Percentiles rank a stretch among this genome's conserved stretches.
Conservation (phyloP, 1,284 basidiomycete genomes). For the Ganoderma meredithae region DNA sequence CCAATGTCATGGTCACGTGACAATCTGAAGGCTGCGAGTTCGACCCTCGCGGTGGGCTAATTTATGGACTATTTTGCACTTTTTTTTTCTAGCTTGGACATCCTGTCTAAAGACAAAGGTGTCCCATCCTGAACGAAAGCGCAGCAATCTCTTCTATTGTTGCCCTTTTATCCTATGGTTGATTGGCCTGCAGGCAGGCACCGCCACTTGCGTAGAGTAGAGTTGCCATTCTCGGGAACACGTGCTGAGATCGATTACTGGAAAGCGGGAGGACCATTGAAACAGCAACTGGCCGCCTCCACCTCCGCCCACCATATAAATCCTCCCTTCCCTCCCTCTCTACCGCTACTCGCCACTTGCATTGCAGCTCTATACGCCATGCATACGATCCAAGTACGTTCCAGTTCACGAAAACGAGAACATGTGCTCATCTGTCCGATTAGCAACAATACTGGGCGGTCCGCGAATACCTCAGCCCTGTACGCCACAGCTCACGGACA, state of each 20-base stretch:
- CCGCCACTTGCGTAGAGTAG: conserved; percentile 17
- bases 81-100: conserved; percentile 19
- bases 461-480: conserved; percentile 95
- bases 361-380: conserved; percentile 45
- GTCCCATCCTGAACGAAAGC: no score
- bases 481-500: conserved; percentile 48
- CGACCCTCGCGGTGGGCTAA: conserved; percentile 91
- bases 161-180: neutral
- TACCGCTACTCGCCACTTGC: conserved; percentile 13
- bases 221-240: conserved; percentile 25
- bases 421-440: conserved; percentile 6
- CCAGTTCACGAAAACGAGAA: neutral
- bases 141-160: no score
- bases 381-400: conserved; percentile 75
- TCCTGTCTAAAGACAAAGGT: no score
- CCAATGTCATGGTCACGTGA: conserved; percentile 1
- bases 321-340: conserved; percentile 18
- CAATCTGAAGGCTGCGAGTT: conserved; percentile 88
- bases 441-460: conserved; percentile 94
- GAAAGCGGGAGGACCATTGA: conserved; percentile 20
- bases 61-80: neutral
- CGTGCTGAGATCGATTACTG: conserved; percentile 37
- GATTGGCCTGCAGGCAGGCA: conserved; percentile 1
- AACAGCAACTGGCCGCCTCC: conserved; percentile 23
- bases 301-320: conserved; percentile 13